phyloP scores from a whole-genome alignment of 306 rosid species.

The Glycine latifolia region DNA sequence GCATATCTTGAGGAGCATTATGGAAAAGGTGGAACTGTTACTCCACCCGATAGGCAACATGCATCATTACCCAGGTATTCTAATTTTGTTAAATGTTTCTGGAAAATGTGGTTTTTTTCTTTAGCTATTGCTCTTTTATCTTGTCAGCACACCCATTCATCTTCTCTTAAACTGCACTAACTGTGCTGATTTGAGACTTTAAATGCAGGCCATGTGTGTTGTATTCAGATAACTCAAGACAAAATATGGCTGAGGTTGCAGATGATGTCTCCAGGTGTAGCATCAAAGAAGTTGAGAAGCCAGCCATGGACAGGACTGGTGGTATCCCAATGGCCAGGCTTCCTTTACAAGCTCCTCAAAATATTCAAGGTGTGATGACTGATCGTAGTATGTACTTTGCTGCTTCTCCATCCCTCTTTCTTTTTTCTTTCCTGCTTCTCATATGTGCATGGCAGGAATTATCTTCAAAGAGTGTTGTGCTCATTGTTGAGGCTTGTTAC shows the following conservation, averaged over 20 bases:
- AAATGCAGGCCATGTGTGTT: conserved; percentile 69
- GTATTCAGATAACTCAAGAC: conserved; percentile 67
- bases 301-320: conserved; percentile 60
- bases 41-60: conserved; percentile 86
- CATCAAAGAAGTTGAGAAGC: conserved; percentile 73
- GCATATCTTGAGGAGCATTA: conserved; percentile 74
- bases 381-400: background rate
- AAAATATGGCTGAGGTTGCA: conserved; percentile 61
- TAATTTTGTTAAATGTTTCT: conserved; percentile 3
- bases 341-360: conserved; percentile 76
- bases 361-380: conserved; percentile 65
- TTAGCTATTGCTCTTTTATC: conserved; percentile 12
- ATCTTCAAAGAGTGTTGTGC: conserved; percentile 7
- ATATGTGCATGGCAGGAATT: conserved; percentile 17
- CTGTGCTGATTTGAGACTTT: conserved; percentile 45
- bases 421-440: conserved; percentile 13
- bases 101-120: conserved; percentile 1
- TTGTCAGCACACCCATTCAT: conserved; percentile 15
- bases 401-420: background rate
- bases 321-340: conserved; percentile 64
- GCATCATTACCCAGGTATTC: conserved; percentile 87
- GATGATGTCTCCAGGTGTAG: conserved; percentile 73
- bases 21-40: conserved; percentile 72
- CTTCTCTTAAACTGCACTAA: background rate
- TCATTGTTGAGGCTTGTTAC: conserved; percentile 9